Percentiles rank a stretch among this genome's conserved stretches.
Evolutionary conservation across 148 eudicot genomes (phyloP).

Genomic region (Fagopyrum tataricum): DNA sequence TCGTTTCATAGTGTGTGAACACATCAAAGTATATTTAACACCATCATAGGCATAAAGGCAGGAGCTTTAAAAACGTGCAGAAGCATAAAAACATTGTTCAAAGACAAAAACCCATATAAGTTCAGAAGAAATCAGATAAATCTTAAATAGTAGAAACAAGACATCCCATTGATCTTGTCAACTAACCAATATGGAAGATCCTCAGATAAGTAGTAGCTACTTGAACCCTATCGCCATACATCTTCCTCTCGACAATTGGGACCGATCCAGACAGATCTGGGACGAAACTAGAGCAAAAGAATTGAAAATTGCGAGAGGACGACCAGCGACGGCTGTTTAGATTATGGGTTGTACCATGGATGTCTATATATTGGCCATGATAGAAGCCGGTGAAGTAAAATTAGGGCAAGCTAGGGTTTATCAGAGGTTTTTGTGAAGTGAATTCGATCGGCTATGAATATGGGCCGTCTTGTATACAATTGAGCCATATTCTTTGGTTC

Average conservation of each 20-base stretch:
- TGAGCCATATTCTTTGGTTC: not conserved
- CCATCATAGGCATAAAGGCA: conserved; percentile 19
- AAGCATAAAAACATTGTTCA: not conserved
- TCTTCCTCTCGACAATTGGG: not conserved
- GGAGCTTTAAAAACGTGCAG: not conserved
- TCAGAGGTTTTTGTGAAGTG: not conserved
- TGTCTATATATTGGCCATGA: not conserved
- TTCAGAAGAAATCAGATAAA: not conserved
- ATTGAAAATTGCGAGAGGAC: not conserved
- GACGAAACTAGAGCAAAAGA: not conserved
- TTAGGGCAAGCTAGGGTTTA: conserved; percentile 3
- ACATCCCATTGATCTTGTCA: not conserved
- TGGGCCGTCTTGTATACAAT: not conserved
- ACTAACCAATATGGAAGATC: too few species aligned
- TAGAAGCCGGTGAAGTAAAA: not conserved
- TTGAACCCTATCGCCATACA: not conserved
- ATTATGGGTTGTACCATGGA: not conserved
- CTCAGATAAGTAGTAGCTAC: not conserved
- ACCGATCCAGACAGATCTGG: not conserved
- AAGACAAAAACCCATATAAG: not conserved
- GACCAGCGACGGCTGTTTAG: not conserved
- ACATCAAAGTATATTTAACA: conserved; percentile 33
- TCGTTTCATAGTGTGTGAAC: conserved; percentile 24
- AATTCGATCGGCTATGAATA: not conserved
- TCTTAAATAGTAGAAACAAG: not conserved